Base-by-base conservation (phyloP, 768 basidiomycete genomes). In the Phlebiopsis gigantea region DNA sequence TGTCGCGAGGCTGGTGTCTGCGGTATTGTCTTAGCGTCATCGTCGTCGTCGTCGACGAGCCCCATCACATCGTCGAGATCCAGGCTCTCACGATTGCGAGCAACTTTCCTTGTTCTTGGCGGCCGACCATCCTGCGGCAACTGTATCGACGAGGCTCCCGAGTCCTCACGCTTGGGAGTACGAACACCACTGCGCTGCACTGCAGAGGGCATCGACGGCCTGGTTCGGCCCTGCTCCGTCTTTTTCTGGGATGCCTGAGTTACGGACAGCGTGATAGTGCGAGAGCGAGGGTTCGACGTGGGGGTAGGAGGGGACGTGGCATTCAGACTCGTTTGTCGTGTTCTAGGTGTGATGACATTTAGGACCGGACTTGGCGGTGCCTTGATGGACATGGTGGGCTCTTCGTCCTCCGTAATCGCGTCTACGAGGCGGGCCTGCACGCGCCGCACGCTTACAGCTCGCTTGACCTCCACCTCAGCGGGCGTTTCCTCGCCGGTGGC, bases 61-160 rank as follows among this genome's bases (percentile, higher is more conserved):
- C 75, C 81, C 84, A 89, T 84, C 22, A 90, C 67, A 57, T 88
- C 87, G 64, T 92, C 89, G 59, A 90, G 64, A 67, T 90, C 85
- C 58, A 90, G 61, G 1, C 87, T 87, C 65, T 89, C 90, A 31
- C 80, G 74, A 60, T 83, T 82, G 41, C 73, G 77, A 57, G 77
- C 80, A 41, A 79, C 65, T 61, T 73, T 79, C 30, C 82, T 79
- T 5, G 77, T 83, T 19, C 80, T 77, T 57, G 71, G 68, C 8
- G 83, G 81, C 57, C 75, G 73, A 19, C 63, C 61, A n/a, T 59
- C 24, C 24, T 49, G 25, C 51, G 34, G 52, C 21, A 45, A 45
- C 24, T 48, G 30, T 17, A 30, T n/a, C 8, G 30, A 24, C 9
- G 50, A 34, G 22, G n/a, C n/a, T n/a, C n/a, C 34, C 19, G 47